Evolutionary conservation across 805 yeast genomes (phyloP).

Genomic region (Ogataea nitratoaversa): DNA sequence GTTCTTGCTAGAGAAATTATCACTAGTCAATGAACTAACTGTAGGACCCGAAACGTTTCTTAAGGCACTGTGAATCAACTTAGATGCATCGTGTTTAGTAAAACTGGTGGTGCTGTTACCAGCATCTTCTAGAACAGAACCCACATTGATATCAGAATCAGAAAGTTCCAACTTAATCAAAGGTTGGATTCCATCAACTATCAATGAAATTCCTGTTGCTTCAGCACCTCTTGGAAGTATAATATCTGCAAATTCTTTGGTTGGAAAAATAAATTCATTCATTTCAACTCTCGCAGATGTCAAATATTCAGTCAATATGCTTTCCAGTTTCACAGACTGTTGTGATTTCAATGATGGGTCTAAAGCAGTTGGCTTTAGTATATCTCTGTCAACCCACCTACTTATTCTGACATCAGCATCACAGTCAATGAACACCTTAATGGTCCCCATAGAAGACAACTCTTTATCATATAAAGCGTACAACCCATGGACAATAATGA

Average conservation of each 20-base stretch:
- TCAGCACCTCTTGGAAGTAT: constrained; percentile 71
- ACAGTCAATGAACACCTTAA: constrained; percentile 74
- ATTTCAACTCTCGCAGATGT: constrained; percentile 60
- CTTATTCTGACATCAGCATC: constrained; percentile 82
- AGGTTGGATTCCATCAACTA: constrained; percentile 61
- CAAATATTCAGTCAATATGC: constrained; percentile 45
- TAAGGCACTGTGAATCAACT: constrained; percentile 8
- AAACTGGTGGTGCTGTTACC: not conserved
- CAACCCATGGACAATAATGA: constrained; percentile 64
- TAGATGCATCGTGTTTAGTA: constrained; percentile 7
- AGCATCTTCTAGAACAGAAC: constrained; percentile 1
- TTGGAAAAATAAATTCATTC: constrained; percentile 59
- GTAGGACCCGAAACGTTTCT: constrained; percentile 21
- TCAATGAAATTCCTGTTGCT: constrained; percentile 48
- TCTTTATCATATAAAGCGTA: constrained; percentile 69
- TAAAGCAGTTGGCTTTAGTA: constrained; percentile 8
- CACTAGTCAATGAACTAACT: constrained; percentile 24
- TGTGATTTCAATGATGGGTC: constrained; percentile 5
- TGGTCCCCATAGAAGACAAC: constrained; percentile 50
- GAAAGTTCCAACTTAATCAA: constrained; percentile 16
- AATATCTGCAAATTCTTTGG: constrained; percentile 71
- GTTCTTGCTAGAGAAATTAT: constrained; percentile 24
- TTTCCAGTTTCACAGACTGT: constrained; percentile 24
- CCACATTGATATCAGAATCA: constrained; percentile 5
- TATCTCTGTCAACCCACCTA: constrained; percentile 58